These are phyloP conservation scores for Lachnellula occidentalis DNA, from an alignment of 2,329 filamentous ascomycete species.

Conservation along the genomic window DNA sequence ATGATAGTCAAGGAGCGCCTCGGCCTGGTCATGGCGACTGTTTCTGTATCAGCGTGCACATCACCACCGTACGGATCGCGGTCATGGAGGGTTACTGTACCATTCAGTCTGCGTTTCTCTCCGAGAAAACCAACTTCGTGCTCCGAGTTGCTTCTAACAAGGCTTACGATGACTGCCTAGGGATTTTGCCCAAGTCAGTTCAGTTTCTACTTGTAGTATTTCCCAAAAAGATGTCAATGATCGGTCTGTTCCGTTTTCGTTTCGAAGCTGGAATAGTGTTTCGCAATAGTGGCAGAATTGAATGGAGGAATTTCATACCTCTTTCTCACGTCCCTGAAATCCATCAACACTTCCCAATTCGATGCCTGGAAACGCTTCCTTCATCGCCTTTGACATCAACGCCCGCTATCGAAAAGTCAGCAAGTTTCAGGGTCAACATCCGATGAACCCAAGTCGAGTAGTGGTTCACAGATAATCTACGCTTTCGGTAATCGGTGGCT, in stretches of 20 bases:
- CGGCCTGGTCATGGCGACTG: slow-evolving; percentile 94
- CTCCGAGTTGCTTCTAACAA: slow-evolving; percentile 86
- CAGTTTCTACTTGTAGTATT: neutral
- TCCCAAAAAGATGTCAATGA: neutral
- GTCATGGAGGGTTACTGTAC: slow-evolving; percentile 48
- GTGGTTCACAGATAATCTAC: neutral
- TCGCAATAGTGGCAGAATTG: neutral
- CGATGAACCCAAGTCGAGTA: neutral
- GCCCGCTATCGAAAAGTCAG: slow-evolving; percentile 52
- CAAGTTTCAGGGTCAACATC: slow-evolving; percentile 1
- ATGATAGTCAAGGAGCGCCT: slow-evolving; percentile 86
- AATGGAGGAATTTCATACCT: slow-evolving; percentile 37
- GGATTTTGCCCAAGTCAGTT: neutral
- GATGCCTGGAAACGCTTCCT: slow-evolving; percentile 74
- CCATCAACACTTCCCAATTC: slow-evolving; percentile 97
- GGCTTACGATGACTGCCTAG: slow-evolving; percentile 73
- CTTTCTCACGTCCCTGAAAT: slow-evolving; percentile 95
- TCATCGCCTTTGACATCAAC: slow-evolving; percentile 68
- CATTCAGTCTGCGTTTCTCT: slow-evolving; percentile 88
- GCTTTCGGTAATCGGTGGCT: no score
- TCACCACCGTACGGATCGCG: neutral
- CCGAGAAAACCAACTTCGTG: slow-evolving; percentile 89
- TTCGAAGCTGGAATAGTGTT: neutral
- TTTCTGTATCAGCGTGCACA: slow-evolving; percentile 11
- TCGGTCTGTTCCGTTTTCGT: neutral